Base-by-base conservation (phyloP, 768 basidiomycete genomes). In the Porphyrellus cyaneotinctus region DNA sequence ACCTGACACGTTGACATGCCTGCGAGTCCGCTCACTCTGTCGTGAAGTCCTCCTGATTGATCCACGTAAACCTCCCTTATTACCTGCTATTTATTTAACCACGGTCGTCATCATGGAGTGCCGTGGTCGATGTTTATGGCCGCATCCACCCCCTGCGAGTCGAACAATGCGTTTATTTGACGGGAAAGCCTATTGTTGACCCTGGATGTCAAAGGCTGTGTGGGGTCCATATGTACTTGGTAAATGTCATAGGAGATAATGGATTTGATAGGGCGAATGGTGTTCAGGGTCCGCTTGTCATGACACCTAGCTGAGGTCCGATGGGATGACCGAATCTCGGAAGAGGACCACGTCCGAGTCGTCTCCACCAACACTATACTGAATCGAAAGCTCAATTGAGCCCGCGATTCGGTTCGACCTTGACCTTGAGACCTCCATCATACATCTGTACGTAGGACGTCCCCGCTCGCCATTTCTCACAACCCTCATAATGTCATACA, bases 341-440 rank as follows among this genome's bases (percentile, higher is more conserved):
- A 3, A 17, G 20, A 4, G 13, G 44, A 23, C 41, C 4, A 18
- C 48, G 12, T 26, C n/a, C n/a, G n/a, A n/a, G n/a, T n/a, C 52
- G 47, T 49, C 58, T 53, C 55, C n/a, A n/a, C n/a, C n/a, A n/a
- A n/a, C n/a, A n/a, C n/a, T n/a, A n/a, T n/a, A 12, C 53, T 61
- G 62, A 47, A 43, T n/a, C 46, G 4, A 26, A 63, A 52, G 45
- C 62, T 63, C 62, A 65, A 52, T 49, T 65, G 62, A 63, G 62
- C 23, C 51, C 31, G 36, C 51, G 35, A 38, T 32, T 31, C 38
- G 39, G 26, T 46, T 31, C 37, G 24, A 42, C 50, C 45, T 44
- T 24, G 52, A 63, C 35, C 47, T 52, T 14, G 8, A 26, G 28
- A 47, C 30, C 20, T 32, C 32, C 31, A 17, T 46, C 28, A 45